A percentile compares a stretch with the other conserved stretches of the same genome.
Conservation (phyloP, 305 asterid species). For the Solanum aculeatissimum region DNA sequence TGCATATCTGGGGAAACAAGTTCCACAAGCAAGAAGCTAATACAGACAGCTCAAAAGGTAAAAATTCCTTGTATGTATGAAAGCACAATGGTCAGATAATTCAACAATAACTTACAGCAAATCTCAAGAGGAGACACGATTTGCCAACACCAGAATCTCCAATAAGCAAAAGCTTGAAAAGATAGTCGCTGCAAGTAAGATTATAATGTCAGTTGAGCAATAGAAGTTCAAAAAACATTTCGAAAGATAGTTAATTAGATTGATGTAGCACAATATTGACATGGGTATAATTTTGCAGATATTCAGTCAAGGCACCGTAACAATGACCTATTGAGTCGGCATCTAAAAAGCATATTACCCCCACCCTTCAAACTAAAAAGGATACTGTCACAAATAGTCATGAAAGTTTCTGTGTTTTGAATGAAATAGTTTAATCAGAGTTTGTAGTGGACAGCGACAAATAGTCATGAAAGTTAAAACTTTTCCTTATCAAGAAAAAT, state of each 20-base stretch:
- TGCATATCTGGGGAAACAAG: not conserved
- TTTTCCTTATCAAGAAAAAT: not conserved
- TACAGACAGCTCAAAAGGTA: not conserved
- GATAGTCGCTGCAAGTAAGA: constrained; percentile 6
- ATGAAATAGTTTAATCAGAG: not conserved
- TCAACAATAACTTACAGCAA: constrained; percentile 9
- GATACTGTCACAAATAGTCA: not conserved
- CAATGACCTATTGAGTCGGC: not conserved
- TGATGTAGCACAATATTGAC: not conserved
- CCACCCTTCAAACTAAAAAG: not conserved
- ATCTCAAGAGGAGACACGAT: constrained; percentile 11
- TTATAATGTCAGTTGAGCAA: not conserved
- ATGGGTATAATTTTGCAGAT: not conserved
- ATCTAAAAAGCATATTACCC: not conserved
- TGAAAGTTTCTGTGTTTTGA: no score
- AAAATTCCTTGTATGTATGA: not conserved
- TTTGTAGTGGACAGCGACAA: not conserved
- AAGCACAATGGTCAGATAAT: not conserved
- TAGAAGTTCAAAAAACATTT: not conserved
- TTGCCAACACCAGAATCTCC: constrained; percentile 15
- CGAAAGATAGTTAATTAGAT: not conserved
- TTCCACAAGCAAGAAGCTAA: not conserved
- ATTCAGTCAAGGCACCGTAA: not conserved
- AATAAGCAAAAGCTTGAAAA: constrained; percentile 13
- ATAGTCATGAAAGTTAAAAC: not conserved